These are phyloP conservation scores for Wickerhamomyces ciferrii DNA, from an alignment of 805 yeast genomes.

Conservation along the genomic window DNA sequence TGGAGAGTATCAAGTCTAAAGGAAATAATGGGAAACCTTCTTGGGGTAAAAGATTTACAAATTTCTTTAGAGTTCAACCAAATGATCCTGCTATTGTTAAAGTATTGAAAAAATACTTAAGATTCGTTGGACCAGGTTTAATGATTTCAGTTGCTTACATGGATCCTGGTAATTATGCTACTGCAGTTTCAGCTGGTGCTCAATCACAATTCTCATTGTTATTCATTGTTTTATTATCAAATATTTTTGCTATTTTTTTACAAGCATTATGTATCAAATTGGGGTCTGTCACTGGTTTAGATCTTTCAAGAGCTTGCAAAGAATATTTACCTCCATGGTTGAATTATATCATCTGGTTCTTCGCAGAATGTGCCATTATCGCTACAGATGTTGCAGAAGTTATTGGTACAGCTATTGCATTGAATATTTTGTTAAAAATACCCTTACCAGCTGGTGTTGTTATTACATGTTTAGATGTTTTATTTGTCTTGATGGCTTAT, in stretches of 20 bases:
- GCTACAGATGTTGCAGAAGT: constrained; percentile 95
- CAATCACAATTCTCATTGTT: constrained; percentile 67
- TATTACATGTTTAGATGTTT: constrained; percentile 74
- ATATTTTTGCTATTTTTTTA: constrained; percentile 74
- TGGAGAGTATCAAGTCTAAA: neutral
- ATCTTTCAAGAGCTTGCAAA: constrained; percentile 81
- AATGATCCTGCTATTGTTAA: constrained; percentile 11
- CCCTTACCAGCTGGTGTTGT: constrained; percentile 78
- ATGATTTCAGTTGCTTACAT: constrained; percentile 87
- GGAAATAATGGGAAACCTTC: neutral
- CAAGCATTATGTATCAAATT: constrained; percentile 81
- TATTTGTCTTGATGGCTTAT: constrained; percentile 75
- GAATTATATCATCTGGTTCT: constrained; percentile 58
- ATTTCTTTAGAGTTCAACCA: constrained; percentile 10
- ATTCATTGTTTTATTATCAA: constrained; percentile 71
- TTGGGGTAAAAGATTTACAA: neutral
- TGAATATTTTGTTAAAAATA: constrained; percentile 67
- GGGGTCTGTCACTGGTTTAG: constrained; percentile 87
- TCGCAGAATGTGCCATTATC: constrained; percentile 84
- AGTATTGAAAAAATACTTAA: constrained; percentile 46
- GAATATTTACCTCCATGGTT: constrained; percentile 62
- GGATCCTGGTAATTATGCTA: constrained; percentile 92
- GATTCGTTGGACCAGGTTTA: constrained; percentile 83
- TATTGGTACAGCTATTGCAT: constrained; percentile 86
- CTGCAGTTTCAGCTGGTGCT: constrained; percentile 88